These are phyloP conservation scores for Grigorovia humatica DNA, from an alignment of 805 yeast species.

Conservation along the genomic window DNA sequence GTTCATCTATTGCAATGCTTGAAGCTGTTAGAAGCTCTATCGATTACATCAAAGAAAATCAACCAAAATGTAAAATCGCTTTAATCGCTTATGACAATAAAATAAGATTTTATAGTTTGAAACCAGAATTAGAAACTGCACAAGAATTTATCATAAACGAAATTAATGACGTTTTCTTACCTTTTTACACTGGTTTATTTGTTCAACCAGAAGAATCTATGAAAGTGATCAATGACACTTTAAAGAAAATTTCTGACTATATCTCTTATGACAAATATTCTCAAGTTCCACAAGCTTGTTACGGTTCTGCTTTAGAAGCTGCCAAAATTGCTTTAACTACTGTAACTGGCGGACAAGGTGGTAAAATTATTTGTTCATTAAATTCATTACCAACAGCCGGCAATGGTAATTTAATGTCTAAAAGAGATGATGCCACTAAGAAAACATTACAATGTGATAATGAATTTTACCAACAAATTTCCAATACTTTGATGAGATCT, in stretches of 20 bases:
- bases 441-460: conserved; percentile 48
- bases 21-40: conserved; percentile 58
- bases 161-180: conserved; percentile 52
- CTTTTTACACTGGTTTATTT: conserved; percentile 65
- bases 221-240: conserved; percentile 52
- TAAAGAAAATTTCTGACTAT: conserved; percentile 37
- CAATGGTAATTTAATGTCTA: conserved; percentile 52
- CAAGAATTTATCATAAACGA: conserved; percentile 57
- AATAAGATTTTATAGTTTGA: conserved; percentile 63
- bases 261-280: conserved; percentile 24
- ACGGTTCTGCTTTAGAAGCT: conserved; percentile 67
- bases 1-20: conserved; percentile 43
- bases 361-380: conserved; percentile 64
- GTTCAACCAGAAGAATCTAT: conserved; percentile 66
- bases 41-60: conserved; percentile 24
- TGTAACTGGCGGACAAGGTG: conserved; percentile 54
- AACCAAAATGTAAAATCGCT: conserved; percentile 44
- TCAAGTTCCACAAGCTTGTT: conserved; percentile 47
- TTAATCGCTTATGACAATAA: conserved; percentile 67
- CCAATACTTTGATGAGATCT: conserved; percentile 42
- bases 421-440: conserved; percentile 35
- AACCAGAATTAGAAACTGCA: conserved; percentile 44
- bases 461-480: conserved; percentile 50
- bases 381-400: conserved; percentile 72
- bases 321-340: conserved; percentile 51